A percentile compares a stretch with the other conserved stretches of the same genome.
phyloP scores from a whole-genome alignment of 2,329 filamentous ascomycete genomes.

The Sporothrix schenckii region DNA sequence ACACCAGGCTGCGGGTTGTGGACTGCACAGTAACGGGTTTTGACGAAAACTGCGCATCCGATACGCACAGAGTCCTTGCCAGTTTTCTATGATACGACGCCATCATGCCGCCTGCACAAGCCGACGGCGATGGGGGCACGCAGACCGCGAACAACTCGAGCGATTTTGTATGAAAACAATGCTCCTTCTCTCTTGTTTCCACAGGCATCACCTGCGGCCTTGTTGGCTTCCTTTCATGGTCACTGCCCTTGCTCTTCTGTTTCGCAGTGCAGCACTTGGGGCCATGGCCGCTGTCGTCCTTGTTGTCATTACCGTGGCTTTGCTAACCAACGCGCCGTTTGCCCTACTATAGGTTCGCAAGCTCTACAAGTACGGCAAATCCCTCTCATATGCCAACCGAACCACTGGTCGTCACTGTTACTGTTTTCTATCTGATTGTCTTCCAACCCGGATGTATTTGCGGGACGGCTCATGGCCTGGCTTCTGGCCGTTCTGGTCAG shows the following conservation, averaged over 20 bases:
- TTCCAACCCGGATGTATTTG: neutral
- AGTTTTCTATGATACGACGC: conserved; percentile 35
- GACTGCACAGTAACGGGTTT: neutral
- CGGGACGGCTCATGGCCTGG: neutral
- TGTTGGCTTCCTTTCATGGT: neutral
- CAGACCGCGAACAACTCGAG: conserved; percentile 75
- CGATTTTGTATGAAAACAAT: conserved; percentile 76
- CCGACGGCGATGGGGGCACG: conserved; percentile 46
- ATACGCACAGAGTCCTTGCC: neutral
- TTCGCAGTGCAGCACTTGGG: neutral
- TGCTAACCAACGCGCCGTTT: conserved; percentile 33
- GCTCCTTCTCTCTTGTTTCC: neutral
- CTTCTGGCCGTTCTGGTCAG: neutral
- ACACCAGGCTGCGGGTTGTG: neutral
- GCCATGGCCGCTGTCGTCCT: neutral
- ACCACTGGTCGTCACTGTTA: neutral
- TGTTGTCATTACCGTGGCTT: neutral
- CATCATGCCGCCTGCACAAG: conserved; percentile 40
- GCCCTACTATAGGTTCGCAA: conserved; percentile 76
- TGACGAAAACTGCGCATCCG: neutral
- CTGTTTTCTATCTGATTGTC: neutral
- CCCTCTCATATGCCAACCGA: neutral
- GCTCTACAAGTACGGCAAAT: conserved; percentile 78
- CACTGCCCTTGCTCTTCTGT: neutral
- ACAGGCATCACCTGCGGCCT: neutral